phyloP scores from a whole-genome alignment of 2,329 filamentous ascomycete species.

The Botrytis deweyae region DNA sequence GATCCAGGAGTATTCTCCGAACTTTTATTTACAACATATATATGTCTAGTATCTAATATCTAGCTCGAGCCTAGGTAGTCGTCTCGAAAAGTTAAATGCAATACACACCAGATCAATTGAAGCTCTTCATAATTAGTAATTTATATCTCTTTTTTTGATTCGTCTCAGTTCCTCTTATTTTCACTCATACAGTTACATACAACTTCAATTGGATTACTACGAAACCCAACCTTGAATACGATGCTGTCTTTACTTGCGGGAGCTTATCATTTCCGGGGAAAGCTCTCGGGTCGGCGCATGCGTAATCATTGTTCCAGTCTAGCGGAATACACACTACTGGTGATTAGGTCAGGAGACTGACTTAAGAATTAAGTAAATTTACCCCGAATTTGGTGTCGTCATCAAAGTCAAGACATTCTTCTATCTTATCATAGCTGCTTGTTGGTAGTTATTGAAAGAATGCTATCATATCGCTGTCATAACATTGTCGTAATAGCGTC shows the following conservation, averaged over 20 bases:
- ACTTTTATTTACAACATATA: neutral
- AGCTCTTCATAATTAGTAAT: neutral
- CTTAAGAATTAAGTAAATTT: neutral
- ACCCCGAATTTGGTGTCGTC: constrained; percentile 3
- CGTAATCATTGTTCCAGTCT: neutral
- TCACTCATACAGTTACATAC: neutral
- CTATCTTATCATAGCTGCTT: neutral
- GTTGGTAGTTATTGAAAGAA: neutral
- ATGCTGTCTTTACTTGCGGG: neutral
- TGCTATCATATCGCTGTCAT: neutral
- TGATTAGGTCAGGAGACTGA: constrained; percentile 17
- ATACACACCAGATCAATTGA: neutral
- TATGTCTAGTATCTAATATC: too few species aligned
- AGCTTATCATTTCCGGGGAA: neutral
- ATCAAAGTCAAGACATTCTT: neutral
- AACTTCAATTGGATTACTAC: neutral
- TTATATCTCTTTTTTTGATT: neutral
- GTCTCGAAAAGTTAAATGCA: neutral
- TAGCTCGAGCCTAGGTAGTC: neutral
- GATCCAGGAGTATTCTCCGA: neutral
- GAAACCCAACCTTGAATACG: neutral
- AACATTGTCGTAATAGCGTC: neutral
- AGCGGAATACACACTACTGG: neutral
- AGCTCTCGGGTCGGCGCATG: neutral
- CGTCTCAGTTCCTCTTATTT: too few species aligned